These are phyloP conservation scores for Globisporangium paddicum DNA, from an alignment of 352 stramenopile species.

Conservation along the genomic window DNA sequence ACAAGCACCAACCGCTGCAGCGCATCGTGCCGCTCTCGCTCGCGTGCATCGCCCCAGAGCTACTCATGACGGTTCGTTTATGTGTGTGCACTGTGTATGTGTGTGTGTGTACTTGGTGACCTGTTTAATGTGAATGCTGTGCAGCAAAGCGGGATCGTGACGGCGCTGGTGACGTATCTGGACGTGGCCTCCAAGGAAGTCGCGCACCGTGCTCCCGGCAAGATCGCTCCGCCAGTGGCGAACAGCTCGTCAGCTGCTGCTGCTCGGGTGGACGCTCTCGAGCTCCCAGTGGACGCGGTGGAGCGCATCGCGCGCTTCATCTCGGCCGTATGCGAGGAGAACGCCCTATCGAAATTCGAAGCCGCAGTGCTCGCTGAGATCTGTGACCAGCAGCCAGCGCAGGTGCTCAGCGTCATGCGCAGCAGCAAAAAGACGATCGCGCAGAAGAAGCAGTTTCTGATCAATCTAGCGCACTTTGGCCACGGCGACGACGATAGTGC, in stretches of 20 bases:
- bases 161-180: conserved; percentile 14
- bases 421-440: conserved; percentile 18
- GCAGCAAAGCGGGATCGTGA: conserved; percentile 17
- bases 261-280: too few relatives aligned
- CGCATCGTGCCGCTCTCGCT: conserved; percentile 59
- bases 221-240: not conserved
- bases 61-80: conserved; percentile 22
- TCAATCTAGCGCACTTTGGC: conserved; percentile 18
- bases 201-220: not conserved
- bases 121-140: not conserved
- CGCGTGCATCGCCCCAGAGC: conserved; percentile 40
- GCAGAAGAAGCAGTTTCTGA: conserved; percentile 51
- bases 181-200: not conserved
- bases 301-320: conserved; percentile 30
- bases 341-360: conserved; percentile 40
- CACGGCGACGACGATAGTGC: not conserved
- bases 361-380: conserved; percentile 35
- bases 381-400: conserved; percentile 29
- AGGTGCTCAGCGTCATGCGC: conserved; percentile 32
- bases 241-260: not conserved
- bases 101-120: too few relatives aligned
- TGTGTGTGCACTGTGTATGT: not conserved
- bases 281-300: not conserved
- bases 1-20: conserved; percentile 1
- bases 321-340: conserved; percentile 32